Conservation (phyloP, 768 basidiomycete species). For the Ramaria sp. region DNA sequence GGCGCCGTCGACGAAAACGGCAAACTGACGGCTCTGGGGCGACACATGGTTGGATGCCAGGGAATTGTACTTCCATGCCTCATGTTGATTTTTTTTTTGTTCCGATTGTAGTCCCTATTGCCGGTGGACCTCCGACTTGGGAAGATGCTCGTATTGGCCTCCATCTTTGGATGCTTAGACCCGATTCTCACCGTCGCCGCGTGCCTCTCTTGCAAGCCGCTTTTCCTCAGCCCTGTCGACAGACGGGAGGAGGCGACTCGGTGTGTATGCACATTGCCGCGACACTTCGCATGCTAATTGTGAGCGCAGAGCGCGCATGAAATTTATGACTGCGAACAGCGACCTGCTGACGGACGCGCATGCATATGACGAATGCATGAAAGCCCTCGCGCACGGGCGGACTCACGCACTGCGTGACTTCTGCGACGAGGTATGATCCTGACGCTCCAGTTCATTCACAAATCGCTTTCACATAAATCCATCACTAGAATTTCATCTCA, state of each 20-base stretch:
- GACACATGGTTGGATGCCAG: slow-evolving; percentile 48
- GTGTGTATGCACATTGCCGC: slow-evolving; percentile 29
- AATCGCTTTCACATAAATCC: not conserved
- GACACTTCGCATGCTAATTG: no score
- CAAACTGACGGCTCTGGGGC: slow-evolving; percentile 66
- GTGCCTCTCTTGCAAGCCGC: slow-evolving; percentile 74
- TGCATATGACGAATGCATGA: slow-evolving; percentile 58
- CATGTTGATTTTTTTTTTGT: slow-evolving; percentile 3
- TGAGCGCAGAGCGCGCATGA: slow-evolving; percentile 50
- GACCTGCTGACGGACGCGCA: slow-evolving; percentile 77
- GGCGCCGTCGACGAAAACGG: slow-evolving; percentile 63
- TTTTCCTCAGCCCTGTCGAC: slow-evolving; percentile 76
- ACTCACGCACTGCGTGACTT: slow-evolving; percentile 43
- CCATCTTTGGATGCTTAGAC: slow-evolving; percentile 74
- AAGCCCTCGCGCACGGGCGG: slow-evolving; percentile 37
- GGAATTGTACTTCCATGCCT: not conserved
- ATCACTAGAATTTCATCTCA: slow-evolving; percentile 72
- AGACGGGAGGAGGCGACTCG: slow-evolving; percentile 69
- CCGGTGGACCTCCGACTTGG: slow-evolving; percentile 81
- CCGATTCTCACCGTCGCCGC: slow-evolving; percentile 78
- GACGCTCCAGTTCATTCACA: not conserved
- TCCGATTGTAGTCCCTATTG: slow-evolving; percentile 60
- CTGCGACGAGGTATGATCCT: slow-evolving; percentile 54
- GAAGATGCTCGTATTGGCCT: slow-evolving; percentile 87
- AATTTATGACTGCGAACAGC: slow-evolving; percentile 62